These are phyloP conservation scores for Pyrenophora teres DNA, from an alignment of 2,329 filamentous ascomycete species.

Conservation along the genomic window DNA sequence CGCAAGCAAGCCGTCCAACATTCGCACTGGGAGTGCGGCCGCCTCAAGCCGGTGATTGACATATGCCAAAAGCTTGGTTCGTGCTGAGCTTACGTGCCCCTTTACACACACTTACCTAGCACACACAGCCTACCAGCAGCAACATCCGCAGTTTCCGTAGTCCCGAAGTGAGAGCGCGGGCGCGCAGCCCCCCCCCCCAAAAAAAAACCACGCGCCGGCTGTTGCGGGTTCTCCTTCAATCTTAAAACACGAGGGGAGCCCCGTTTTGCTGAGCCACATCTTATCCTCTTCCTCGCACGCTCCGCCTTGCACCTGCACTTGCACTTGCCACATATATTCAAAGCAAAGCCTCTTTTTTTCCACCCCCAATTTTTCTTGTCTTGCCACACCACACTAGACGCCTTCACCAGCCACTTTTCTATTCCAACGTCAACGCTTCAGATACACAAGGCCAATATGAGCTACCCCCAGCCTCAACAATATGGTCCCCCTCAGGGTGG, in stretches of 20 bases:
- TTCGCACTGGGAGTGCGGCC: conserved; percentile 1
- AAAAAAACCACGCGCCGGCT: too few relatives aligned
- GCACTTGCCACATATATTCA: conserved; percentile 9
- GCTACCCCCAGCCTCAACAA: conserved; percentile 23
- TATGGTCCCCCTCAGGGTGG: conserved; percentile 32
- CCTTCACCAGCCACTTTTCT: conserved; percentile 22
- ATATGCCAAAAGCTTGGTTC: not conserved
- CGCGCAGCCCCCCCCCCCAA: too few relatives aligned
- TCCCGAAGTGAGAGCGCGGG: conserved; percentile 2
- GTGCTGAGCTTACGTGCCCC: conserved; percentile 1
- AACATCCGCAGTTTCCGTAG: conserved; percentile 8
- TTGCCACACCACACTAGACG: conserved; percentile 8
- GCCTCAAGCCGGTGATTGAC: conserved; percentile 1
- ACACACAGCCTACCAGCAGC: not conserved
- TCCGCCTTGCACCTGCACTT: too few relatives aligned
- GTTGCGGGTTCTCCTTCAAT: not conserved
- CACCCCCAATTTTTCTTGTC: not conserved
- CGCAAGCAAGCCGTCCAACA: not conserved
- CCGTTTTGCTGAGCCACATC: conserved; percentile 10
- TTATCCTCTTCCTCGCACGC: not conserved
- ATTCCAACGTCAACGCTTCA: conserved; percentile 16
- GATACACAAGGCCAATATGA: conserved; percentile 9
- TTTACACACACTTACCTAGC: not conserved
- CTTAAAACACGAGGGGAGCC: conserved; percentile 6
- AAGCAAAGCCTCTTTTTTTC: conserved; percentile 2